These are phyloP conservation scores for Phytophthora fragariae DNA, from an alignment of 352 stramenopile genomes.

Conservation along the genomic window DNA sequence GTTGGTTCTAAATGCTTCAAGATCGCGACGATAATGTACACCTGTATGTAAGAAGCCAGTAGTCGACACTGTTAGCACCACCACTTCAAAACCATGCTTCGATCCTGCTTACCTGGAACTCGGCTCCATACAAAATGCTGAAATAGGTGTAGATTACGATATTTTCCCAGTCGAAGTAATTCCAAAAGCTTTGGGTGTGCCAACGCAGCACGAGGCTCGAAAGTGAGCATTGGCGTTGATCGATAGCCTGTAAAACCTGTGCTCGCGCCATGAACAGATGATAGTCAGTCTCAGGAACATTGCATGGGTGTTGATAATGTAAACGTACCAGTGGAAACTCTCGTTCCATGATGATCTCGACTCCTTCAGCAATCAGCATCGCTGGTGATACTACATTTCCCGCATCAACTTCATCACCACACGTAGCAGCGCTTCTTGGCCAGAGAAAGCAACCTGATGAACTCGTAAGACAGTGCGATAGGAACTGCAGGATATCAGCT, in stretches of 20 bases:
- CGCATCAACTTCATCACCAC: neutral
- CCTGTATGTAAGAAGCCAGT: conserved; percentile 35
- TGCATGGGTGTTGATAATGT: neutral
- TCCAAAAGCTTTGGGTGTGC: conserved; percentile 72
- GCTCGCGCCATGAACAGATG: neutral
- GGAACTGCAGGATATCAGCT: conserved; percentile 45
- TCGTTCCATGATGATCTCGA: conserved; percentile 51
- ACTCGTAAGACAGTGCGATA: conserved; percentile 39
- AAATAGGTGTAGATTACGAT: conserved; percentile 63
- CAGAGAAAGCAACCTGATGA: conserved; percentile 47
- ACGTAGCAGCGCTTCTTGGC: conserved; percentile 23
- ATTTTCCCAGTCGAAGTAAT: conserved; percentile 74
- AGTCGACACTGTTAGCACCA: neutral
- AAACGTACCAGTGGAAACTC: conserved; percentile 63
- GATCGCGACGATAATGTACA: conserved; percentile 57
- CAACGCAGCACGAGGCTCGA: conserved; percentile 55
- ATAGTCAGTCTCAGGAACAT: conserved; percentile 3
- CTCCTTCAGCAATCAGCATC: conserved; percentile 44
- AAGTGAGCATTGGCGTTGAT: conserved; percentile 58
- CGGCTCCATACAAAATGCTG: conserved; percentile 58
- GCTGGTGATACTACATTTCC: neutral
- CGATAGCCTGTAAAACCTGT: conserved; percentile 53
- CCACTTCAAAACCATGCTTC: neutral
- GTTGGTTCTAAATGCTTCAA: conserved; percentile 58
- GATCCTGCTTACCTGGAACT: conserved; percentile 60